Evolutionary conservation across 1,284 basidiomycete species (phyloP), one percentile per base, ranked within the genome.

Genomic region (Tranzscheliella williamsii): DNA sequence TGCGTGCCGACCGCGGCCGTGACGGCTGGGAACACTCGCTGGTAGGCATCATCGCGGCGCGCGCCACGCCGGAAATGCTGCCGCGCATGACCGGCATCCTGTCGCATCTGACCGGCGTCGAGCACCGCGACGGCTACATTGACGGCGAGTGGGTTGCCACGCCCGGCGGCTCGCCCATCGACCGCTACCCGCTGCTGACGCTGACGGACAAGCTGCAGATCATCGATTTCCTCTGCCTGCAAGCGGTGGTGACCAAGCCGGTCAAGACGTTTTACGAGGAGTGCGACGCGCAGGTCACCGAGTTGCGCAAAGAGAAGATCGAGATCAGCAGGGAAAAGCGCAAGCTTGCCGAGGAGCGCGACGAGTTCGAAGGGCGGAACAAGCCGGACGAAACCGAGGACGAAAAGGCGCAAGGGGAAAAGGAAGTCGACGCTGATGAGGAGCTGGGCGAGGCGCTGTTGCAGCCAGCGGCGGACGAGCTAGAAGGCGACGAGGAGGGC

Each of bases 281-380:
- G 42, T 91, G 89, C 70, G 92, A 93, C 70, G 84, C 87, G 63
- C 86, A 88, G 61, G 79, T 98, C 52, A 97, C 95, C 9, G 89
- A 92, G 33, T 82, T 95, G 40, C 82, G 94, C 61, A 98, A 98
- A 80, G 91, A 94, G 78, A 90, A 93, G 78, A 90, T 94, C 27
- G 94, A 98, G 65, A 85, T 93, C 42, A 93, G 92, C 78, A 83
- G 93, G 54, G 83, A 87, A 66, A 87, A 88, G 79, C 92, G 90
- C 79, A 85, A 87, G 73, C 83, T 87, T 48, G 65, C 83, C 45
- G 88, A 91, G 74, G 86, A 88, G 65, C 88, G 90, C 82, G 84
- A 82, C 33, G 73, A 78, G n/a, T 82, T 89, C 31, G 79, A 82
- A 38, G 80, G 79, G 38, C 79, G 78, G 41, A 42, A 54, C 30